Evolutionary conservation across 169 alveolate species (phyloP).

Genomic region (Perkinsus marinus): DNA sequence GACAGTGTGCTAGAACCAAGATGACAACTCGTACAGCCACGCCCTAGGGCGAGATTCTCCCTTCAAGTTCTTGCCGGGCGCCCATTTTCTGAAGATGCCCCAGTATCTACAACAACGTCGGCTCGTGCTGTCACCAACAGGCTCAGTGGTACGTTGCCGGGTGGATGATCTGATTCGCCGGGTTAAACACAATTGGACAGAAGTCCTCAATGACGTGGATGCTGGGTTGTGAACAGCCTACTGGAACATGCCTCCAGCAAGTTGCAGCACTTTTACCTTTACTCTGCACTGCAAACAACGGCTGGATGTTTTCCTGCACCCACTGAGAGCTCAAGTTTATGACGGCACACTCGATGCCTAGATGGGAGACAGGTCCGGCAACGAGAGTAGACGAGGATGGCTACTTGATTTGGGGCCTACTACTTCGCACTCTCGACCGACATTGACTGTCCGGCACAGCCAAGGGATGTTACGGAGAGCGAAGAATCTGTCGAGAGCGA

Average conservation of each 20-base stretch:
- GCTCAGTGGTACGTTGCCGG: conserved; percentile 19
- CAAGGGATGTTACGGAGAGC: conserved; percentile 23
- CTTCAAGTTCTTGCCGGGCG: neutral
- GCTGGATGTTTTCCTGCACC: neutral
- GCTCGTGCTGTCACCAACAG: neutral
- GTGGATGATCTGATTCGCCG: conserved; percentile 29
- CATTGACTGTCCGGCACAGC: conserved; percentile 1
- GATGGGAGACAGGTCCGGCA: neutral
- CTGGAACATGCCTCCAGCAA: neutral
- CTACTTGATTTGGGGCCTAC: neutral
- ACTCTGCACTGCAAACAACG: neutral
- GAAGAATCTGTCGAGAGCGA: conserved; percentile 1
- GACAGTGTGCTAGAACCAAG: too few relatives aligned
- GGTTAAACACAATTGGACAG: conserved; percentile 15
- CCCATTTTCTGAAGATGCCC: neutral
- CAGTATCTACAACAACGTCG: neutral
- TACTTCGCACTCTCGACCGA: neutral
- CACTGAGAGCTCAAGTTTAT: neutral
- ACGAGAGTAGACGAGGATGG: neutral
- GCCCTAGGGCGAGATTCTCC: neutral
- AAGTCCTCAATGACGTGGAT: conserved; percentile 14
- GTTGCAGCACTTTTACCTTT: neutral
- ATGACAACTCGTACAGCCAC: neutral
- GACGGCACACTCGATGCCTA: neutral
- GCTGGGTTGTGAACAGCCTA: neutral